Base-by-base conservation (phyloP, 768 basidiomycete species). In the Cyclocybe cylindracea region DNA sequence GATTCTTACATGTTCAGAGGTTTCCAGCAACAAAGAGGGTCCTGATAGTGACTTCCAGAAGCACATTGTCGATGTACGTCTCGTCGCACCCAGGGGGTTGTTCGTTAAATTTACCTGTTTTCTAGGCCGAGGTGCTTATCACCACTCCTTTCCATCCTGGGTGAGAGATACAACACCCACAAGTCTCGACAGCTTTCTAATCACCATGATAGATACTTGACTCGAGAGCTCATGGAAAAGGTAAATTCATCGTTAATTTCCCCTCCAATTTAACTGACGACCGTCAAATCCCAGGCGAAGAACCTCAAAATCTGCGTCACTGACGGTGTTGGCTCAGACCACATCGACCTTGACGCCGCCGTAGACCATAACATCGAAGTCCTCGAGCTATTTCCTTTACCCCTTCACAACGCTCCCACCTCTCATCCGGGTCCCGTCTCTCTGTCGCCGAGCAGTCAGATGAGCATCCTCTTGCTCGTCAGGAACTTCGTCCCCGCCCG, bases 391-490 rank as follows among this genome's bases (percentile, higher is more conserved):
- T 60, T 39, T 43, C 8, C 10, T 24, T 24, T 5, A 24, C 24
- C 24, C 11, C 13, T 6, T 42, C 18, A 7, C 37, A 13, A 37
- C 48, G 37, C 39, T 3, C 46, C 49, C 38, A 48, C 51, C 46
- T 36, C 60, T 49, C 49, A 58, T 19, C 40, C 29, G 93, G 93
- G 35, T 91, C 89, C 19, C 63, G 93, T 94, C 48, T 87, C 46
- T 93, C 90, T 8, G 94, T 95, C 39, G 93, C 92, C 40, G 94
- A 95, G 70, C 91, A 93, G 91, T 91, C 54, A 69, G 51, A 94
- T 94, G 91, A 86, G 84, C 67, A 95, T 96, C 59, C 84, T 96
- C 45, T 73, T 91, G 38, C 86, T 95, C 50, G 92, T 96, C 64
- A 84, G 92, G 66, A 96, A 96, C 83, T 94, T 88, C 61, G 77